Evolutionary conservation across 164 flowering plant species (phyloP), one percentile per base, ranked within the genome.

Genomic region (Taxillus chinensis): DNA sequence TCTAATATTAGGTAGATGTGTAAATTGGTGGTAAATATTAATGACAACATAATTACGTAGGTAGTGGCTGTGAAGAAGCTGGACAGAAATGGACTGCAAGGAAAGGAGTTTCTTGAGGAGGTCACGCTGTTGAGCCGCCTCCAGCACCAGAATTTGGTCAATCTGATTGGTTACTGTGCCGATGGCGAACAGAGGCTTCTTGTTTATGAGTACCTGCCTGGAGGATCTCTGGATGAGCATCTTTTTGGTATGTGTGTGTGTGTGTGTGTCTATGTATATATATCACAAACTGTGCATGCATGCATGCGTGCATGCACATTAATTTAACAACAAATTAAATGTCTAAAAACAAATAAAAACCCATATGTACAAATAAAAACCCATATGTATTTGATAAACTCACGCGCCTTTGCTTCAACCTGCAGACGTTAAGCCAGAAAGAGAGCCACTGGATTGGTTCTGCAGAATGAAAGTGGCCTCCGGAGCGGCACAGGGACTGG

Each of bases 401-500:
- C 27, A 27, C 27, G 27, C 27, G 0, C 27, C 27, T 27, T 27
- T 27, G 27, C 27, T 0, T 27, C 27, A 27, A 27, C 27, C 27
- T 27, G 57, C 39, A 54, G 57, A 17, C 12, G 3, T 54, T 27
- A 39, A 54, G 57, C 57, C 57, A 54, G 12, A 17, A 5, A 17
- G 16, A 7, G 37, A 54, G 57, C 39, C 57, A 54, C 57, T 54
- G 10, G 57, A 54, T 8, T 54, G 57, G 57, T 54, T 17, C n/a
- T 17, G 12, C 39, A 54, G 57, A 37, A 54, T 54, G 57, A 54
- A 5, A 27, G 37, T 54, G 7, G 57, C 57, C 12, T 17, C 39
- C 7, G 57, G 57, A 3, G 57, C 57, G 7, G 57, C 57, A 14
- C 39, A 17, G 9, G 57, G 57, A 7, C 57, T 54, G 3, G 57